Evolutionary conservation across 768 basidiomycete genomes (phyloP), one percentile per base, ranked within the genome.

Genomic region (Boletus tomentosulus): DNA sequence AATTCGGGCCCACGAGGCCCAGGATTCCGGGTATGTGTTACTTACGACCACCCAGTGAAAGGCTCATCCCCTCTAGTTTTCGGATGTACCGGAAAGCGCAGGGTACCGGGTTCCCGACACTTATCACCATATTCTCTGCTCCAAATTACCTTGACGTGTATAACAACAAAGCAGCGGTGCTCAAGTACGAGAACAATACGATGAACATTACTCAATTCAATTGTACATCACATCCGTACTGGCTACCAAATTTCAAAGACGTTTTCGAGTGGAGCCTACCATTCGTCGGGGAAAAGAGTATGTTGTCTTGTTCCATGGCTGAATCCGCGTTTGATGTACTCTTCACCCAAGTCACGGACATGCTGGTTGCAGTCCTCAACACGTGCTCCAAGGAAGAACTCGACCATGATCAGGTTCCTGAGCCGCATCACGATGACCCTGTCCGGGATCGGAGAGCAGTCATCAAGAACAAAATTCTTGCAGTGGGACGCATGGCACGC

Each of bases 241-340:
- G 93, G 92, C 69, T 98, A 30, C 95, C 95, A 0, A 97, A 97
- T 73, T 97, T 97, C 63, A 95, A 95, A 83, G 92, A 98, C 65
- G 94, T 92, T 30, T 98, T 98, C 67, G 96, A 94, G 11, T 98
- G 95, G 96, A 92, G 89, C 78, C 69, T 98, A 53, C 96, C 96
- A 0, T 98, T 98, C 67, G 94, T 98, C 5, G 95, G 94, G 49
- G 86, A 92, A 59, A 98, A 98, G 76, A 97, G 95, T 95, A 57
- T 51, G 90, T 74, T 3, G 1, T 31, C 25, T 13, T 11, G 19
- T 12, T 47, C 45, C 10, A 27, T 47, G n/a, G 27, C 15, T 22
- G 16, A 25, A 2, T 12, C 22, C 19, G 24, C 16, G 31, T 46
- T 30, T 31, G 50, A 58, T 34, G 5, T 24, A 22, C 19, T 27